These are phyloP conservation scores for Mrakia frigida DNA, from an alignment of 768 basidiomycete species.

Conservation along the genomic window DNA sequence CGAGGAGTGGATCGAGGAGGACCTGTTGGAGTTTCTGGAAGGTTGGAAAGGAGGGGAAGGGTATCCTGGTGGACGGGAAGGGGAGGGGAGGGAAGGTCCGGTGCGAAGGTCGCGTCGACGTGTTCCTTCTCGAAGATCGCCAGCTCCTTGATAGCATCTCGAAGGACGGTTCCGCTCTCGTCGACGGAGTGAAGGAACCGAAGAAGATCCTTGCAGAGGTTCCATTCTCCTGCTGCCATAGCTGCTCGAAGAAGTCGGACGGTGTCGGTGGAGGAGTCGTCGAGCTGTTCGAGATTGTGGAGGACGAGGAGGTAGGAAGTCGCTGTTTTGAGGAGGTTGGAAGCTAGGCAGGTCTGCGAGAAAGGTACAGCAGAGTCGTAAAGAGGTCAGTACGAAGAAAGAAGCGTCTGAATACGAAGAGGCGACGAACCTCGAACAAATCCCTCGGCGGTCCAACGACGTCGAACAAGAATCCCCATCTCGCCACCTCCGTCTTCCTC, in stretches of 20 bases:
- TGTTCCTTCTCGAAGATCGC: slow-evolving; percentile 9
- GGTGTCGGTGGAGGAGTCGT: slow-evolving; percentile 60
- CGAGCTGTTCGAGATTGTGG: slow-evolving; percentile 85
- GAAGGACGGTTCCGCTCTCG: slow-evolving; percentile 67
- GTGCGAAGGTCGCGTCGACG: background rate
- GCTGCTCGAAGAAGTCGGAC: slow-evolving; percentile 73
- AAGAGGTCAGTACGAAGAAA: background rate
- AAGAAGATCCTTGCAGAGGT: slow-evolving; percentile 82
- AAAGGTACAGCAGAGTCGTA: background rate
- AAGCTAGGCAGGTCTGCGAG: slow-evolving; percentile 63
- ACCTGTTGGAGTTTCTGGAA: too few relatives aligned
- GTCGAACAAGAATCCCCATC: slow-evolving; percentile 83
- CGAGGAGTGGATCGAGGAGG: too few relatives aligned
- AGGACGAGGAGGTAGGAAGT: slow-evolving; percentile 88
- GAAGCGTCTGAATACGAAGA: slow-evolving; percentile 10
- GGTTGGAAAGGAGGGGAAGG: too few relatives aligned
- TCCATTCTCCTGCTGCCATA: slow-evolving; percentile 73
- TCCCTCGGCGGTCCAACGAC: slow-evolving; percentile 84
- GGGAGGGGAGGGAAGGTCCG: too few relatives aligned
- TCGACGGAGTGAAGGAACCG: slow-evolving; percentile 91
- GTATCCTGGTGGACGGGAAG: too few relatives aligned
- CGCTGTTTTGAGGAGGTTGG: slow-evolving; percentile 74
- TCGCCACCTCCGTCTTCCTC: slow-evolving; percentile 86
- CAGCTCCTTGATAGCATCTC: slow-evolving; percentile 23
- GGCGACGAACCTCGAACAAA: slow-evolving; percentile 72